Base-by-base conservation (phyloP, 345 rosid species). In the Viola odorata region DNA sequence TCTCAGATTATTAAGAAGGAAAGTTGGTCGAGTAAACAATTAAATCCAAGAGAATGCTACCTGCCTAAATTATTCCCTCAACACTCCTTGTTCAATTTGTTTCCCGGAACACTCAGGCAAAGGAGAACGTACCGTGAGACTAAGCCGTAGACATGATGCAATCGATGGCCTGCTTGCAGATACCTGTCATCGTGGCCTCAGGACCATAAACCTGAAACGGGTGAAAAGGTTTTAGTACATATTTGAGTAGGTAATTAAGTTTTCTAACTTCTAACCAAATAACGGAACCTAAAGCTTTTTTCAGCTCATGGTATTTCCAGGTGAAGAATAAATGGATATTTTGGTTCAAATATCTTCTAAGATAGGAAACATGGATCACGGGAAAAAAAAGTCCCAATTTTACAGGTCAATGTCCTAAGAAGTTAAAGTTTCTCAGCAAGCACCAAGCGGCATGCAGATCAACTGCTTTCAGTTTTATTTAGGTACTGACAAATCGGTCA, bases 121-220 rank as follows among this genome's bases (percentile, higher is more conserved):
- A 50, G 63, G 39, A 55, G 41, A 63, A 49, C 12, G 16, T 41
- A 38, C 10, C 38, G 54, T 12, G 5, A 37, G 16, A 53, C 45
- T 72, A 87, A 64, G 82, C 73, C 15, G 74, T 61, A 3, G 87
- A 71, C 94, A 87, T 85, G 62, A 87, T 75, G 84, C 97, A 90
- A 59, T 87, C 96, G 41, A 92, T 92, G 53, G 98, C 97, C 55
- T 81, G 71, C 77, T 92, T 92, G 96, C 98, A 92, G 53, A 92
- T 90, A 66, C 97, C 96, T 0, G 96, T 92, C 98, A 92, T 92
- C 0, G 98, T 90, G 37, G 97, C 90, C 79, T 92, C 97, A 3
- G 97, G 97, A 5, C 98, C 97, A 55, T 85, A 90, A 50, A 92
- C 97, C 97, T 92, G 80, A 5, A 41, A 48, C 3, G 14, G 17